A percentile compares a stretch with the other conserved stretches of the same genome.
Conservation (phyloP, 139 green algal genomes). For the Chlorella sp. region DNA sequence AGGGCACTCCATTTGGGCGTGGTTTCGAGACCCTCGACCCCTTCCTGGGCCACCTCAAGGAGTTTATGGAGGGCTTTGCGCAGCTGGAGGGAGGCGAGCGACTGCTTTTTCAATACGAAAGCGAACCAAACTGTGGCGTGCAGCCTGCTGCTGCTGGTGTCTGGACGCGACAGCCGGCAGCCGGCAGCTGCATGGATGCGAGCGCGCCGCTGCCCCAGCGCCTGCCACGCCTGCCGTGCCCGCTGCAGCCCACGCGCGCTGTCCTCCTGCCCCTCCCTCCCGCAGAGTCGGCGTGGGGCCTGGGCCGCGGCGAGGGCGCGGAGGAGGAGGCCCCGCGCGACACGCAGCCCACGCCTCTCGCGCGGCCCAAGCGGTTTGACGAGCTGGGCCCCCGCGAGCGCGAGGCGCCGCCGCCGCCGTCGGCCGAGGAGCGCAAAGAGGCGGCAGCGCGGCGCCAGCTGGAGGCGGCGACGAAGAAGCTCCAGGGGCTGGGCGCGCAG, state of each 20-base stretch:
- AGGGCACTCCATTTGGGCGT: constrained; percentile 5
- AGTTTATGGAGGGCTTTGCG: constrained; percentile 26
- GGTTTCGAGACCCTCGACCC: constrained; percentile 3
- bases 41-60: constrained; percentile 18
- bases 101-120: neutral
- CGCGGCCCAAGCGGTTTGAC: neutral
- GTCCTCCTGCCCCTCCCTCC: neutral
- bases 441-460: constrained; percentile 9
- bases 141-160: no score
- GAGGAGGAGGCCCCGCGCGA: no score
- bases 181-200: no score
- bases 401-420: neutral
- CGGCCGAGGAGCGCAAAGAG: constrained; percentile 3
- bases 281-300: neutral
- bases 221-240: no score
- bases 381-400: neutral
- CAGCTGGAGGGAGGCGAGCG: constrained; percentile 20
- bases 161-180: no score
- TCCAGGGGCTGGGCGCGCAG: constrained; percentile 31
- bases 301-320: no score
- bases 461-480: constrained; percentile 9
- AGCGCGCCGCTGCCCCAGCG: no score
- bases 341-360: neutral
- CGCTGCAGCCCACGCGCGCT: no score
- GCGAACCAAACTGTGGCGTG: no score